These are phyloP conservation scores for Astrothelium macrocarpum DNA, from an alignment of 495 filamentous ascomycete genomes.

Conservation along the genomic window DNA sequence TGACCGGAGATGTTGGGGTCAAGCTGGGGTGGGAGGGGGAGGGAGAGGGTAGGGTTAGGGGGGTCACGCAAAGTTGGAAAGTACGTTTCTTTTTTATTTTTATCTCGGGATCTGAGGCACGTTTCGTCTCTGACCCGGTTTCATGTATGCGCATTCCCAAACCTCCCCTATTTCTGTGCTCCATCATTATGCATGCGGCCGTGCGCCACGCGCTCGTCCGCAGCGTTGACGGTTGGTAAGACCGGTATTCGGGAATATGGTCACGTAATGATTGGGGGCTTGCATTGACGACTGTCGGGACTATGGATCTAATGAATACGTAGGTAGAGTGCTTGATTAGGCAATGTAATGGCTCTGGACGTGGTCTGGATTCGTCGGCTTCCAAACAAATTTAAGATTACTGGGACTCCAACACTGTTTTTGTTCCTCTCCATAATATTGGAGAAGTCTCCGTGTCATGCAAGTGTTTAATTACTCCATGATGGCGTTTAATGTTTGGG, in stretches of 20 bases:
- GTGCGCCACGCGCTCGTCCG: background rate
- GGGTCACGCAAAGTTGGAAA: too few species aligned
- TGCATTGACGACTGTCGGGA: background rate
- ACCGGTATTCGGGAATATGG: background rate
- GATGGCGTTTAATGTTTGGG: background rate
- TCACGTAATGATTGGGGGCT: background rate
- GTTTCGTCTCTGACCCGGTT: slow-evolving; percentile 3
- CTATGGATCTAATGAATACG: too few species aligned
- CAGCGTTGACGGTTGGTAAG: too few species aligned
- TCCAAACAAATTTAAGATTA: too few species aligned
- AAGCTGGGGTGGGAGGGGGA: background rate
- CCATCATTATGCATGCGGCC: background rate
- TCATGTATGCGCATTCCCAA: background rate
- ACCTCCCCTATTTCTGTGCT: too few species aligned
- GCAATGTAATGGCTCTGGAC: background rate
- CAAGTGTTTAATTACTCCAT: background rate
- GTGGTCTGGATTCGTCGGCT: background rate
- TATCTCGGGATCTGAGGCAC: background rate
- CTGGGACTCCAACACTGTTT: too few species aligned
- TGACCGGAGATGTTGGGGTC: background rate
- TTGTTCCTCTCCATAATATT: background rate
- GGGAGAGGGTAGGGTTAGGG: too few species aligned
- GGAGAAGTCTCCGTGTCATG: background rate
- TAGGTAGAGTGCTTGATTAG: too few species aligned
- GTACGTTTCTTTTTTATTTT: background rate